A percentile compares a stretch with the other conserved stretches of the same genome.
Evolutionary conservation across 2,329 filamentous ascomycete species (phyloP).

Genomic region (Thielaviopsis punctulata): DNA sequence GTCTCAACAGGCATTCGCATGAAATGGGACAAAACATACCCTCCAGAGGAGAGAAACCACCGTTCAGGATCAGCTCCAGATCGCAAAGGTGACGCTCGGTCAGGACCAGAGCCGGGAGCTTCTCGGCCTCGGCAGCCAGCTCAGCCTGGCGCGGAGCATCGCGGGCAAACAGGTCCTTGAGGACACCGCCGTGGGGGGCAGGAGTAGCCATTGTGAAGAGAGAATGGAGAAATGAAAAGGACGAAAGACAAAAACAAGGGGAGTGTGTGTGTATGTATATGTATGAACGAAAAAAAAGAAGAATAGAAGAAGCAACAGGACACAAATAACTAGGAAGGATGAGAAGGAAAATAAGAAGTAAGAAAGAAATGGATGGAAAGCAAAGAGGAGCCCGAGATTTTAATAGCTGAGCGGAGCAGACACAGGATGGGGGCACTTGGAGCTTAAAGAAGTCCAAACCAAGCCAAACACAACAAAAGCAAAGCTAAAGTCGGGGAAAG

Average conservation of each 20-base stretch:
- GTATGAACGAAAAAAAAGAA: neutral
- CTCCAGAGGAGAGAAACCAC: constrained; percentile 94
- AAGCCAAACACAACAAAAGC: no score
- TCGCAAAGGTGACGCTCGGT: constrained; percentile 94
- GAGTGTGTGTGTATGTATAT: neutral
- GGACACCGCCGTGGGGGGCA: constrained; percentile 67
- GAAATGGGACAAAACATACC: constrained; percentile 37
- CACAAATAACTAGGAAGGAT: constrained; percentile 11
- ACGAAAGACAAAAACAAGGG: neutral
- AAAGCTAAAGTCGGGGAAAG: no score
- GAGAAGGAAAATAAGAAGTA: constrained; percentile 4
- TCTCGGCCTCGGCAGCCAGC: constrained; percentile 72
- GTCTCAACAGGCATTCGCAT: neutral
- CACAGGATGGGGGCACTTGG: no score
- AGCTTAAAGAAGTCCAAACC: no score
- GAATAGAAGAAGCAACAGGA: constrained; percentile 7
- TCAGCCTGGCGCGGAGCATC: constrained; percentile 69
- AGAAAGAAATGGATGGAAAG: constrained; percentile 1
- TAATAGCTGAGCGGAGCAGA: neutral
- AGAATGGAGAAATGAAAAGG: neutral
- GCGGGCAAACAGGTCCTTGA: constrained; percentile 94
- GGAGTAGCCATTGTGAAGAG: constrained; percentile 41
- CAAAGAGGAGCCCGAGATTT: neutral
- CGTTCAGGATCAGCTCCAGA: constrained; percentile 90
- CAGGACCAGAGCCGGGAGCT: constrained; percentile 65